Percentiles rank a stretch among this genome's conserved stretches.
Conservation (phyloP, 179 eudicot species). For the Spergularia azorica region DNA sequence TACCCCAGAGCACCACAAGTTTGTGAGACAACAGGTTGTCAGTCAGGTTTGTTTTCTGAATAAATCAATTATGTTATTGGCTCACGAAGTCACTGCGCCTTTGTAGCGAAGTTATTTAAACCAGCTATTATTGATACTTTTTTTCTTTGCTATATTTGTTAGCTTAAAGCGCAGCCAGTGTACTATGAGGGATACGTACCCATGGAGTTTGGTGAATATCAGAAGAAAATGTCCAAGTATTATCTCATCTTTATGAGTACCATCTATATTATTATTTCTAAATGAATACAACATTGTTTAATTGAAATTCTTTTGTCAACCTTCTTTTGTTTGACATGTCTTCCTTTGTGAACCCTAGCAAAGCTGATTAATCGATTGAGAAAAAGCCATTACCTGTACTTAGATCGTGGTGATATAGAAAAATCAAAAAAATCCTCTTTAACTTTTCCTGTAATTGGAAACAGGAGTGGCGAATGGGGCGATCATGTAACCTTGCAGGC, state of each 20-base stretch:
- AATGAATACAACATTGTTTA: constrained; percentile 9
- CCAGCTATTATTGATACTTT: background rate
- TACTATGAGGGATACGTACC: constrained; percentile 65
- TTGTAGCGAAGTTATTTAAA: background rate
- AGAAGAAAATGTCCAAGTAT: constrained; percentile 64
- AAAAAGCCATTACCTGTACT: background rate
- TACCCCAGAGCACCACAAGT: constrained; percentile 76
- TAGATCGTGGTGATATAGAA: background rate
- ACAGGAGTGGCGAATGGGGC: constrained; percentile 72
- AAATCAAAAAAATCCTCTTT: background rate
- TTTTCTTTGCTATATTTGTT: constrained; percentile 13
- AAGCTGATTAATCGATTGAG: background rate
- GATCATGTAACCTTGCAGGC: constrained; percentile 78
- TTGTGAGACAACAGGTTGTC: constrained; percentile 74
- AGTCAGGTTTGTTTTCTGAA: constrained; percentile 53
- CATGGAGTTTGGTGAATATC: constrained; percentile 64
- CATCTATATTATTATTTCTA: background rate
- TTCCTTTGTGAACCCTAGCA: background rate
- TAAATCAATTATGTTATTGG: background rate
- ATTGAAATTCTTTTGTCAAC: background rate
- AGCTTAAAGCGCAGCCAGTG: constrained; percentile 59
- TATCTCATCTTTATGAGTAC: constrained; percentile 12
- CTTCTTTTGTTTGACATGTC: background rate
- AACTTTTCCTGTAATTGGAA: constrained; percentile 19
- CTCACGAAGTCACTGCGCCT: too few species aligned